Conservation (phyloP, 495 filamentous ascomycete species). For the Parathielavia appendiculata region DNA sequence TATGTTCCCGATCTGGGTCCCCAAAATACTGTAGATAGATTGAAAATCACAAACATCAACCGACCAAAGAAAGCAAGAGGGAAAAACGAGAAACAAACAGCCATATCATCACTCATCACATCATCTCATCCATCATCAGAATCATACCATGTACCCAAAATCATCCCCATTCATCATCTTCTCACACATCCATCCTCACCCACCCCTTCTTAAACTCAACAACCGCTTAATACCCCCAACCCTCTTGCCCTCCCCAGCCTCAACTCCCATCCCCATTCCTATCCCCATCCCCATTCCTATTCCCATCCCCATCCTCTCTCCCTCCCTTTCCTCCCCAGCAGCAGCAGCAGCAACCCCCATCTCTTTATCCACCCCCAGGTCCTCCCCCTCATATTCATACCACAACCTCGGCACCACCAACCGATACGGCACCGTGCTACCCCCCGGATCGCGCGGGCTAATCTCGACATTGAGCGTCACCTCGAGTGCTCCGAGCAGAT, state of each 20-base stretch:
- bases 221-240: conserved; percentile 19
- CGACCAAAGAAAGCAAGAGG: too few species aligned
- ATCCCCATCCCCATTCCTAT: background rate
- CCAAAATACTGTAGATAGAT: too few species aligned
- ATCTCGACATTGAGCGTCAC: conserved; percentile 84
- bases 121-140: background rate
- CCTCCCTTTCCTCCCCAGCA: background rate
- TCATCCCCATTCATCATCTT: background rate
- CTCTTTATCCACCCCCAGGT: conserved; percentile 2
- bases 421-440: conserved; percentile 83
- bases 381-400: conserved; percentile 45
- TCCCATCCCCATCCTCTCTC: background rate
- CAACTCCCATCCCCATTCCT: background rate
- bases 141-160: background rate
- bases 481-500: conserved; percentile 75
- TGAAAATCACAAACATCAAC: too few species aligned
- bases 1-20: too few species aligned
- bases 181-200: background rate
- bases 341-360: conserved; percentile 9
- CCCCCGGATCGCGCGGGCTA: conserved; percentile 73
- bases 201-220: conserved; percentile 18
- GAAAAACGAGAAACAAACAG: too few species aligned
- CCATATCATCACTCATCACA: background rate
- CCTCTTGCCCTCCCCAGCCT: conserved; percentile 12
- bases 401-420: conserved; percentile 75